Conservation (phyloP, 2,329 filamentous ascomycete species). For the Trichoderma arundinaceum region DNA sequence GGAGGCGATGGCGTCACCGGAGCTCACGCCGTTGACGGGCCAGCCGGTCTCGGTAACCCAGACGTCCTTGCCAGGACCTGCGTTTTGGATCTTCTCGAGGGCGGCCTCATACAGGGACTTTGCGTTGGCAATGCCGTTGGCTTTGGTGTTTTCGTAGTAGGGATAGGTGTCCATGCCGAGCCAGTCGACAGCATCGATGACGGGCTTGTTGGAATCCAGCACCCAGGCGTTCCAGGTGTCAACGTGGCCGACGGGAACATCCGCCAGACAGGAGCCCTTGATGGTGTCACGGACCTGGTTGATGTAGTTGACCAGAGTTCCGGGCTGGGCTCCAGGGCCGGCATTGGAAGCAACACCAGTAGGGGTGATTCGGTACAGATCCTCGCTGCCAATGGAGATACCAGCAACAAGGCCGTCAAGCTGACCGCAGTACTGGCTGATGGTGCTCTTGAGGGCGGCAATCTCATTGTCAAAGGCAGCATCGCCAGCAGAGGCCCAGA, state of each 20-base stretch:
- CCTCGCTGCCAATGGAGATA: conserved; percentile 86
- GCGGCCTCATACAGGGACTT: conserved; percentile 72
- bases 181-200: conserved; percentile 76
- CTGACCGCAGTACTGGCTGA: conserved; percentile 68
- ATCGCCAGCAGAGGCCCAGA: conserved; percentile 78
- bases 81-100: conserved; percentile 62
- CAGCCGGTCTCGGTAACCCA: conserved; percentile 92
- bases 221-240: conserved; percentile 86
- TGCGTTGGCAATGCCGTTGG: conserved; percentile 69
- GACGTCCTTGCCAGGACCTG: conserved; percentile 69
- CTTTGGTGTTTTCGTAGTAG: conserved; percentile 75
- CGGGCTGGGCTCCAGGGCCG: conserved; percentile 67
- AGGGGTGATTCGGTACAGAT: conserved; percentile 80
- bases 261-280: conserved; percentile 63
- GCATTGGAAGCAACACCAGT: conserved; percentile 68
- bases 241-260: conserved; percentile 76
- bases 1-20: conserved; percentile 67
- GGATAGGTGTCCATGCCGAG: conserved; percentile 85
- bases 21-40: conserved; percentile 72
- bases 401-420: conserved; percentile 74
- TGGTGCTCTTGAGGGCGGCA: conserved; percentile 70
- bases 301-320: conserved; percentile 72
- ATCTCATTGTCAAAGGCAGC: conserved; percentile 73
- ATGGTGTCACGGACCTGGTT: conserved; percentile 68
- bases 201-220: conserved; percentile 72